Conservation (phyloP, 768 basidiomycete species). For the Boletus pseudopeckii region DNA sequence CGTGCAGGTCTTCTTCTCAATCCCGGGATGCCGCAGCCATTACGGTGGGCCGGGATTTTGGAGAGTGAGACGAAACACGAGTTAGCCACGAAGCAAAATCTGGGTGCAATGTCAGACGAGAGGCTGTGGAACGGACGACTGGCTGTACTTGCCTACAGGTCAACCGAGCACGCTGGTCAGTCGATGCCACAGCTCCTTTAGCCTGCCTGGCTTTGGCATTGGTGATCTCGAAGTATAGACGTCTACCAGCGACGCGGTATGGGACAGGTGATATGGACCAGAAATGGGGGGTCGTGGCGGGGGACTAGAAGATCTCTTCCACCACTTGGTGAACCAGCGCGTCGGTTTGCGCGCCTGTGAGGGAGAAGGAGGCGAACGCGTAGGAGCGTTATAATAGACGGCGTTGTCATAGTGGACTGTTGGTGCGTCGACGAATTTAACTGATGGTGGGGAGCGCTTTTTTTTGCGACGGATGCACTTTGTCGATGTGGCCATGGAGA, state of each 20-base stretch:
- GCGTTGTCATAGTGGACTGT: conserved; percentile 48
- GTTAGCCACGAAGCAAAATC: not conserved
- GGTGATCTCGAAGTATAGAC: conserved; percentile 11
- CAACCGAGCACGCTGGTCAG: conserved; percentile 21
- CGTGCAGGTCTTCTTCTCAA: not conserved
- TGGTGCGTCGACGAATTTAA: conserved; percentile 68
- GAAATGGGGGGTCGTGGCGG: conserved; percentile 30
- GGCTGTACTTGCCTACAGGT: conserved; percentile 2
- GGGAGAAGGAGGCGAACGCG: conserved; percentile 9
- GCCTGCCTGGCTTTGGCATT: conserved; percentile 21
- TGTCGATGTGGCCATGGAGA: conserved; percentile 39
- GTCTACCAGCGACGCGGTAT: conserved; percentile 33
- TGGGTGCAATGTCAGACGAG: not conserved
- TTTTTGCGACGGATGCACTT: conserved; percentile 24
- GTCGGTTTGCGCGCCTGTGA: conserved; percentile 7
- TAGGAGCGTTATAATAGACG: conserved; percentile 13
- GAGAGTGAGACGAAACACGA: not conserved
- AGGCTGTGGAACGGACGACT: not conserved
- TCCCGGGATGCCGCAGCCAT: not conserved
- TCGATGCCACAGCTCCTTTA: conserved; percentile 28
- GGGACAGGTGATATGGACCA: conserved; percentile 30
- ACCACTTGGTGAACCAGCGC: conserved; percentile 30
- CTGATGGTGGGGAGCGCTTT: conserved; percentile 43
- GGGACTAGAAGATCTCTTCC: conserved; percentile 17
- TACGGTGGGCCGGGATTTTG: not conserved